Conservation (phyloP, 148 eudicot species). For the Persicaria maculosa region DNA sequence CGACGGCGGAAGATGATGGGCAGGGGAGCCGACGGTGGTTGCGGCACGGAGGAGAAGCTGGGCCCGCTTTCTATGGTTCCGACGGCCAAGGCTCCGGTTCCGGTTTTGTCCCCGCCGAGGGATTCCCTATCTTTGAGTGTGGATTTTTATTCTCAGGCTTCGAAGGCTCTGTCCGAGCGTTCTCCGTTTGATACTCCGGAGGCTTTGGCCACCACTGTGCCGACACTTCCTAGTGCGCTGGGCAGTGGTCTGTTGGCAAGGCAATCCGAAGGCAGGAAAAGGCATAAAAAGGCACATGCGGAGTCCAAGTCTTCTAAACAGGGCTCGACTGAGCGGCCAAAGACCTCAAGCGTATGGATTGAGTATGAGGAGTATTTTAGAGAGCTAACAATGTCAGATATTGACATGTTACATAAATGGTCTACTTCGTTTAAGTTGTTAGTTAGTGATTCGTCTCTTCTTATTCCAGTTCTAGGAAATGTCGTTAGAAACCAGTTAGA, state of each 20-base stretch:
- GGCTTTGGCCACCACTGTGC: conserved; percentile 26
- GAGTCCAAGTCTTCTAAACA: conserved; percentile 43
- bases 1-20: conserved; percentile 56
- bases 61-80: conserved; percentile 27
- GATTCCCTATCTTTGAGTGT: conserved; percentile 15
- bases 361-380: conserved; percentile 76
- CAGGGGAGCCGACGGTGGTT: conserved; percentile 54
- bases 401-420: conserved; percentile 47
- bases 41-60: conserved; percentile 48
- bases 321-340: conserved; percentile 34
- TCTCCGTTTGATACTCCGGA: conserved; percentile 81
- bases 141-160: conserved; percentile 69
- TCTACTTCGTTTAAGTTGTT: conserved; percentile 23
- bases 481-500: conserved; percentile 15
- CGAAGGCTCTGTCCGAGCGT: conserved; percentile 54
- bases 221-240: conserved; percentile 57
- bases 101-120: conserved; percentile 12
- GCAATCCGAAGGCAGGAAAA: conserved; percentile 54
- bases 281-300: conserved; percentile 59
- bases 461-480: conserved; percentile 38
- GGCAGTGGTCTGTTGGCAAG: conserved; percentile 41
- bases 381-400: conserved; percentile 50
- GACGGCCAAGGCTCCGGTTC: conserved; percentile 25
- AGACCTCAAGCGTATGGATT: conserved; percentile 43
- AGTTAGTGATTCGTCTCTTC: conserved; percentile 31